Evolutionary conservation across 1,284 basidiomycete genomes (phyloP).

Genomic region (Vanrija sp.): DNA sequence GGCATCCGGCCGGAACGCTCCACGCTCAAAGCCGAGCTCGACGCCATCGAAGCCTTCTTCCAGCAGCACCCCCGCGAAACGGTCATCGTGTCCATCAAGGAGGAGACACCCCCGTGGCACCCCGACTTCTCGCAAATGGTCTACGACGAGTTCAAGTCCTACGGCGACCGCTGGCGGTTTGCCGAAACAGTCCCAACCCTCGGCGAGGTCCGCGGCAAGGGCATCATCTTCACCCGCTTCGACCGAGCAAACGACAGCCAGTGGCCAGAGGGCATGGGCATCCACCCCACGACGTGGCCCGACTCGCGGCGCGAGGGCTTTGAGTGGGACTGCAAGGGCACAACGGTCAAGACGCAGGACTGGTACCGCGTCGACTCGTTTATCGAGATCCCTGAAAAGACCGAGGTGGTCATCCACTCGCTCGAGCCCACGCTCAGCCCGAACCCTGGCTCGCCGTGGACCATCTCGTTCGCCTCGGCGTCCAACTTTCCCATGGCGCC

Average conservation of each 20-base stretch:
- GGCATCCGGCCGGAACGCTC: conserved; percentile 67
- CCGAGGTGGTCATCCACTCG: conserved; percentile 48
- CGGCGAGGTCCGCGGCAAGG: conserved; percentile 75
- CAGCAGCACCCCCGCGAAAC: conserved; percentile 62
- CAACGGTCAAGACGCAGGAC: conserved; percentile 68
- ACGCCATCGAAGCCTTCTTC: conserved; percentile 61
- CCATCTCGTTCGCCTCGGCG: conserved; percentile 74
- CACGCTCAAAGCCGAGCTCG: conserved; percentile 58
- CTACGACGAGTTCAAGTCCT: conserved; percentile 57
- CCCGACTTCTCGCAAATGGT: conserved; percentile 62
- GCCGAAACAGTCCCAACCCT: conserved; percentile 70
- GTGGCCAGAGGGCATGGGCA: conserved; percentile 58
- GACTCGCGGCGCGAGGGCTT: conserved; percentile 68
- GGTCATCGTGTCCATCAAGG: conserved; percentile 77
- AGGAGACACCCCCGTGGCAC: conserved; percentile 57
- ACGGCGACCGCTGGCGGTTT: conserved; percentile 67
- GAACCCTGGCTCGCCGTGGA: conserved; percentile 41
- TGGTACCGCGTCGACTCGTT: conserved; percentile 74
- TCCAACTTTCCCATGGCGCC: conserved; percentile 71
- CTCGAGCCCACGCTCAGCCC: conserved; percentile 18
- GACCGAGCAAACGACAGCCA: conserved; percentile 58
- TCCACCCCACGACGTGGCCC: conserved; percentile 77
- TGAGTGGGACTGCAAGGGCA: conserved; percentile 58
- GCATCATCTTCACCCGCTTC: conserved; percentile 77
- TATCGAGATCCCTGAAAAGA: conserved; percentile 63